Base-by-base conservation (phyloP, 352 stramenopile genomes). In the Poterioochromonas sp. region DNA sequence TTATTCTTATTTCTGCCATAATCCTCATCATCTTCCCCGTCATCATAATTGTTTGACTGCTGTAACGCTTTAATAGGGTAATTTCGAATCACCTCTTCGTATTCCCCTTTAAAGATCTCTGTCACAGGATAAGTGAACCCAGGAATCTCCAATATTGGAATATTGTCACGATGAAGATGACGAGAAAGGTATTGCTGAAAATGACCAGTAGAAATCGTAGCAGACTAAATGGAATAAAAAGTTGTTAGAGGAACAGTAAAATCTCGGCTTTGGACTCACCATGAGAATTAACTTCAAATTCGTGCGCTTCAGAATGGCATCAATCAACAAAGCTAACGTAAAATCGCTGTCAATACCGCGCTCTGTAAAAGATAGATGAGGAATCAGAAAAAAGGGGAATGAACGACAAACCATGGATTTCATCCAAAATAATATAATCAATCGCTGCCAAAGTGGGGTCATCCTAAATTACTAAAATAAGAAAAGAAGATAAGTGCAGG, bases 341-440 rank as follows among this genome's bases (percentile, higher is more conserved):
- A 98, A 95, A 80, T 99, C 94, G 26, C 90, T 96, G 83, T 98
- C 93, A 26, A 98, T 87, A 76, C 96, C 90, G 26, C 95, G 87
- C 84, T 99, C 96, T 74, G 29, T 40, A 51, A 58, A 15, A 58
- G 47, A 58, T 15, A 58, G 47, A 58, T 15, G 26, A 26, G 47
- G 47, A 58, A 15, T 26, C 47, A n/a, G n/a, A n/a, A 58, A 15
- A 58, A 58, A 58, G 47, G 47, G 47, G 26, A 15, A 58, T 26
- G 26, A 81, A 98, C 93, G 39, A 98, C 93, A 84, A 98, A 51
- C 65, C 37, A 77, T 84, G 81, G 41, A 84, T 80, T 74, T 84
- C 81, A 82, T 99, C 96, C 22, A 99, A 90, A 65, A 99, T 92
- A 70, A 99, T 89, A 83, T 98, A 94, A 35, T 92, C 96, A 51